Conservation (phyloP, 441 rosid species). For the Brassica balearica region DNA sequence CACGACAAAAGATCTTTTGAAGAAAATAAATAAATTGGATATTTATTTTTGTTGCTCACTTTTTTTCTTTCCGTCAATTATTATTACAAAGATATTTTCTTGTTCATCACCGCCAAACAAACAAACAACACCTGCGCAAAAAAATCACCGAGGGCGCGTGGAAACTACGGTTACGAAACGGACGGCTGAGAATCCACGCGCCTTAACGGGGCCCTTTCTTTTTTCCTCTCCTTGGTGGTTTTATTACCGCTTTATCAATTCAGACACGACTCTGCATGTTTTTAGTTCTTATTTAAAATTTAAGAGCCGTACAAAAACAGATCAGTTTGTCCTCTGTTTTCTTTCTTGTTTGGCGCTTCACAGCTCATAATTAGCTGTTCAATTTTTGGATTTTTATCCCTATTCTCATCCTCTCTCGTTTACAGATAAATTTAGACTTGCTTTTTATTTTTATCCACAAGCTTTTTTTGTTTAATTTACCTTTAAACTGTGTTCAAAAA, state of each 20-base stretch:
- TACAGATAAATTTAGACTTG: constrained; percentile 17
- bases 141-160: constrained; percentile 44
- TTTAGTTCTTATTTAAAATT: neutral
- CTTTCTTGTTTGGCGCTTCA: constrained; percentile 37
- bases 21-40: constrained; percentile 11
- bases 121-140: constrained; percentile 11
- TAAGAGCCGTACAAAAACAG: constrained; percentile 46
- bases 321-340: constrained; percentile 32
- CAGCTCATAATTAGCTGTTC: constrained; percentile 41
- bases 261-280: constrained; percentile 39
- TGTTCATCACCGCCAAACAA: constrained; percentile 15
- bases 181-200: constrained; percentile 46
- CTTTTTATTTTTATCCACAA: neutral
- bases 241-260: constrained; percentile 36
- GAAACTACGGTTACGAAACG: constrained; percentile 34
- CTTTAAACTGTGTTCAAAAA: no score
- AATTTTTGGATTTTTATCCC: constrained; percentile 18
- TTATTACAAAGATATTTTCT: constrained; percentile 30
- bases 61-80: constrained; percentile 7
- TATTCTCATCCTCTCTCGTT: neutral
- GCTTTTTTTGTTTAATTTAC: neutral
- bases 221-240: neutral
- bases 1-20: neutral
- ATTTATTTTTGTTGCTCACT: neutral
- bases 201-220: constrained; percentile 21